phyloP scores from a whole-genome alignment of 495 filamentous ascomycete genomes.

The Aspergillus ellipticus region DNA sequence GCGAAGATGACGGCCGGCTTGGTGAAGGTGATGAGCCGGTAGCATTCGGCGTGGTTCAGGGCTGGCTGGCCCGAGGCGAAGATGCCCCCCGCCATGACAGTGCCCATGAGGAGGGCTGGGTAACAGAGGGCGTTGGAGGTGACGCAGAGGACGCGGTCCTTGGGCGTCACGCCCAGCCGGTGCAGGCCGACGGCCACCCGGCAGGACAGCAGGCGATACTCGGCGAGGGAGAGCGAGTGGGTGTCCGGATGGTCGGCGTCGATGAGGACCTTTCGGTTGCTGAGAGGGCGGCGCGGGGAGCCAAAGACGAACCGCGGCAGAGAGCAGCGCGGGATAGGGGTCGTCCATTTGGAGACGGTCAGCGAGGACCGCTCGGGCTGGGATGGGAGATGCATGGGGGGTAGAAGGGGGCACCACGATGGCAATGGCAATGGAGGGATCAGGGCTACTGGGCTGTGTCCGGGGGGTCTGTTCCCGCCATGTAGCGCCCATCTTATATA shows the following conservation, averaged over 20 bases:
- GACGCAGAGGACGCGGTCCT: background rate
- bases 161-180: background rate
- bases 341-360: background rate
- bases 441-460: too few species aligned
- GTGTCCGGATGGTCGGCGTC: background rate
- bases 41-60: background rate
- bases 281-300: background rate
- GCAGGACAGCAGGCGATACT: background rate
- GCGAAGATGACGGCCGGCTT: background rate
- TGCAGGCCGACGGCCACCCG: background rate
- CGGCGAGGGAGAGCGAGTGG: background rate
- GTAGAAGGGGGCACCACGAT: too few species aligned
- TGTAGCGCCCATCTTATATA: too few species aligned
- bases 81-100: background rate
- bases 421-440: too few species aligned
- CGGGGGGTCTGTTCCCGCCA: too few species aligned
- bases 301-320: background rate
- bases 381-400: background rate
- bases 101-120: background rate
- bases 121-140: background rate
- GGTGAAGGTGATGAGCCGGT: background rate
- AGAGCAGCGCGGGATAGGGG: background rate
- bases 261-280: background rate
- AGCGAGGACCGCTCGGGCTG: background rate
- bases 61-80: background rate